Evolutionary conservation across 2,329 filamentous ascomycete species (phyloP).

Genomic region (Nannizziopsis barbatae): DNA sequence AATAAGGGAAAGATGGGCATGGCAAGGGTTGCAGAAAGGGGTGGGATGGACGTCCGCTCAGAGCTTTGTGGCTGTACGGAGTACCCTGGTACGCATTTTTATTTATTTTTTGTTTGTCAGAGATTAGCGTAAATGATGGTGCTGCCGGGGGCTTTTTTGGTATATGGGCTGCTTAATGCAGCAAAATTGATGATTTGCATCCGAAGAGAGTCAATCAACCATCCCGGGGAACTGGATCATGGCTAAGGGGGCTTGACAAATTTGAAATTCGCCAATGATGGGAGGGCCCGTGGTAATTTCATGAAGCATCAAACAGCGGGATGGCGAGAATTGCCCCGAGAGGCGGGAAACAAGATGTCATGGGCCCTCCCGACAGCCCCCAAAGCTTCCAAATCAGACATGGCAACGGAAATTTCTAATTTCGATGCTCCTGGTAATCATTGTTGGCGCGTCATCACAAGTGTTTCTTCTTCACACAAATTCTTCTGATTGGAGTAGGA

Average conservation of each 20-base stretch:
- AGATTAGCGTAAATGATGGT: no score
- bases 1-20: not conserved
- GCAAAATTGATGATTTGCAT: conserved; percentile 1
- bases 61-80: not conserved
- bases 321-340: no score
- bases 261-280: conserved; percentile 1
- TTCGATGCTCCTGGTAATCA: no score
- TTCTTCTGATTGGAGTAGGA: no score
- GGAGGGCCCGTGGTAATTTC: not conserved
- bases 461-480: no score
- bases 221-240: not conserved
- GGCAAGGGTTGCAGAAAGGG: not conserved
- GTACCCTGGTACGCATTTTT: not conserved
- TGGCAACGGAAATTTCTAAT: no score
- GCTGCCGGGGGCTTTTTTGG: no score
- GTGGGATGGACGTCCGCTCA: not conserved
- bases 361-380: not conserved
- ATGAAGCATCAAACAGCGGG: not conserved
- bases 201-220: not conserved
- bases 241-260: not conserved
- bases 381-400: no score
- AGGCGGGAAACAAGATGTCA: not conserved
- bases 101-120: no score
- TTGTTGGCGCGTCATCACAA: no score
- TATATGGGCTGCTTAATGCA: no score